Base-by-base conservation (phyloP, 2,329 filamentous ascomycete species). In the Cytospora schulzeri region DNA sequence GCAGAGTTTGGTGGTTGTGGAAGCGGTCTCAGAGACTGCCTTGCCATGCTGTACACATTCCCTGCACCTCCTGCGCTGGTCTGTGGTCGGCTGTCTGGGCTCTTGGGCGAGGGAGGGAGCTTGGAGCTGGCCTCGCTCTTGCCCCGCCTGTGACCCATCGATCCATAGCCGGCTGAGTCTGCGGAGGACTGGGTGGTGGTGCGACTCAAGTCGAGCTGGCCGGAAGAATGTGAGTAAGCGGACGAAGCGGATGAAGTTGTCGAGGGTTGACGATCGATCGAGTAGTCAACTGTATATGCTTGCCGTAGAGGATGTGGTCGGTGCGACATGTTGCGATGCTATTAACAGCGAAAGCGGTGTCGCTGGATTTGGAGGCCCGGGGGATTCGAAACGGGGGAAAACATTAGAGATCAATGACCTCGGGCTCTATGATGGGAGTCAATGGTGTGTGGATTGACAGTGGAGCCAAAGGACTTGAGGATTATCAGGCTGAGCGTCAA, bases 11-110 rank as follows among this genome's bases (percentile, higher is more conserved):
- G 89, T 1, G 85, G 80, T 73, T 91, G 90, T 4, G 89, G 86
- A 8, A 93, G 81, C 28, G 91, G 91, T 57, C 92, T 87, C 66
- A 96, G 80, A 26, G 91, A 93, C 72, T 91, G 90, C 60, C 92
- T 89, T 66, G 90, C 85, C 69, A 84, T 89, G 69, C 85, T 87
- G 73, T 92, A 93, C 67, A 89, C 81, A 70, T 85, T 87, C 38
- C 87, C 86, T n/a, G 86, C 81, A 33, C 58, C 65, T 38, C 87
- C 86, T n/a, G 86, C 81, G 38, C 62, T 67, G 67, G 77, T 75
- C 64, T 71, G 29, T 57, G 76, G 77, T 70, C 79, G 76, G 66
- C 67, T 72, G 45, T 70, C 69, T 22, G 72, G 69, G 66, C 73
- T 81, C 78, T 73, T 82, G 75, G 76, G 80, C 73, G 65, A 77